Evolutionary conservation across 257 asterid species (phyloP).

Genomic region (Solanum tacnaense): DNA sequence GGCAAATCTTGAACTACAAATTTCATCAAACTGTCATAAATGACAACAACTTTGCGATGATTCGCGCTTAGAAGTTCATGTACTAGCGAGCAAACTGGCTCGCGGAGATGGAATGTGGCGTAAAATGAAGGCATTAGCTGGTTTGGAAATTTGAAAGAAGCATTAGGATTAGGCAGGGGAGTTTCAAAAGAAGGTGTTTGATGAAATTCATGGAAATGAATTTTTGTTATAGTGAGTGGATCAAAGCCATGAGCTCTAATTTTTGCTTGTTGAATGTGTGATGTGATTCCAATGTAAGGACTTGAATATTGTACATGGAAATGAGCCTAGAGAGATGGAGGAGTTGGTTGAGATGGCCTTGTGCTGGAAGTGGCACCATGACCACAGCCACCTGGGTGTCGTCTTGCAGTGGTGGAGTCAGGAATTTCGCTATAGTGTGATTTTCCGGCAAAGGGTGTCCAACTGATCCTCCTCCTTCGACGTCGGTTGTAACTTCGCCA

Average conservation of each 20-base stretch:
- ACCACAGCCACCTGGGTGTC: background rate
- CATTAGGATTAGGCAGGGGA: conserved; percentile 18
- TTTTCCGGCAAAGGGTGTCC: background rate
- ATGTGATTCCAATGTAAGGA: conserved; percentile 34
- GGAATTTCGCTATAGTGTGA: background rate
- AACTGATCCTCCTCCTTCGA: background rate
- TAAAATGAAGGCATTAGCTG: conserved; percentile 29
- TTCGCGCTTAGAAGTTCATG: background rate
- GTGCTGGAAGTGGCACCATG: conserved; percentile 47
- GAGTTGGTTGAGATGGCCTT: conserved; percentile 75
- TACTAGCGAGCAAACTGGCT: conserved; percentile 18
- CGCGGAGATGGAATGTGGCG: conserved; percentile 24
- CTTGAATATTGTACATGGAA: conserved; percentile 24
- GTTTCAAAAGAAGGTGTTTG: conserved; percentile 2
- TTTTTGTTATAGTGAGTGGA: conserved; percentile 16
- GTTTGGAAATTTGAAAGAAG: conserved; percentile 17
- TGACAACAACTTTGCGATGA: conserved; percentile 22
- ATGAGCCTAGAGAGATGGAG: conserved; percentile 62
- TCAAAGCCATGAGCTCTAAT: conserved; percentile 42
- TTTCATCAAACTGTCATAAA: conserved; percentile 41
- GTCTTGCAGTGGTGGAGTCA: background rate
- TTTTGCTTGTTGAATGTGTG: conserved; percentile 48
- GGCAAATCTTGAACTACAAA: conserved; percentile 37
- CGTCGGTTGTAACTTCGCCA: background rate
- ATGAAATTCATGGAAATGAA: conserved; percentile 34